Percentiles rank a stretch among this genome's conserved stretches.
These are phyloP conservation scores for Fusarium annulatum DNA, from an alignment of 2,329 filamentous ascomycete species.

Conservation along the genomic window DNA sequence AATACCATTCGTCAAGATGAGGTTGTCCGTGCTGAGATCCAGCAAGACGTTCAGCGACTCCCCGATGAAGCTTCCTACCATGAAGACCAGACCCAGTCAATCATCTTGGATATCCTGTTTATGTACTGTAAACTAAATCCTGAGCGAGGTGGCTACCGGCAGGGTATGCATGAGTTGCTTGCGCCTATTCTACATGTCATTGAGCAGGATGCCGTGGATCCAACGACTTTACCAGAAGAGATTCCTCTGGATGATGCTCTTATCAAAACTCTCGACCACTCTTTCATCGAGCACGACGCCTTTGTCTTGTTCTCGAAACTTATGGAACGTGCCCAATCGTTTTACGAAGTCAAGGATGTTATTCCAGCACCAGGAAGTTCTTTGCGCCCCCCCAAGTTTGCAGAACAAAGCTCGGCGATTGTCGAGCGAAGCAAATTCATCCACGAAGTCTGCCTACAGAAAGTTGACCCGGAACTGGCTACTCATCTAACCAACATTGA, in stretches of 20 bases:
- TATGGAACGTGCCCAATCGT: constrained; percentile 88
- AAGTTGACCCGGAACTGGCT: constrained; percentile 85
- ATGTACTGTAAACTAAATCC: constrained; percentile 95
- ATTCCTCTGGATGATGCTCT: constrained; percentile 63
- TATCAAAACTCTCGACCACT: constrained; percentile 74
- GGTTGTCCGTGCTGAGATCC: constrained; percentile 84
- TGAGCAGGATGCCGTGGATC: constrained; percentile 80
- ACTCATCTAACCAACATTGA: constrained; percentile 84
- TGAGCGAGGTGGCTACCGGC: constrained; percentile 87
- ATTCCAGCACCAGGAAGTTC: constrained; percentile 26
- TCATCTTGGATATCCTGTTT: constrained; percentile 90
- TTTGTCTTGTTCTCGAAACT: constrained; percentile 86
- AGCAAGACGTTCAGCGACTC: constrained; percentile 93
- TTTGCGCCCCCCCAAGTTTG: constrained; percentile 32
- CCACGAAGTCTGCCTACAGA: constrained; percentile 82
- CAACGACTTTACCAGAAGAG: constrained; percentile 48
- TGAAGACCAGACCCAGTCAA: constrained; percentile 78
- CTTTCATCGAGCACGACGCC: constrained; percentile 88
- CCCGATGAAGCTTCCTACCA: constrained; percentile 94
- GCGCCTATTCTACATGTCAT: constrained; percentile 90
- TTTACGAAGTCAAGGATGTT: constrained; percentile 75
- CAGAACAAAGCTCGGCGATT: constrained; percentile 66
- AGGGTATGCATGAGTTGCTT: constrained; percentile 97
- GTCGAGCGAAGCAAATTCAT: constrained; percentile 88
- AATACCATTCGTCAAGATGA: constrained; percentile 88